Evolutionary conservation across 2,329 filamentous ascomycete genomes (phyloP).

Genomic region (Coniochaeta prunicola): DNA sequence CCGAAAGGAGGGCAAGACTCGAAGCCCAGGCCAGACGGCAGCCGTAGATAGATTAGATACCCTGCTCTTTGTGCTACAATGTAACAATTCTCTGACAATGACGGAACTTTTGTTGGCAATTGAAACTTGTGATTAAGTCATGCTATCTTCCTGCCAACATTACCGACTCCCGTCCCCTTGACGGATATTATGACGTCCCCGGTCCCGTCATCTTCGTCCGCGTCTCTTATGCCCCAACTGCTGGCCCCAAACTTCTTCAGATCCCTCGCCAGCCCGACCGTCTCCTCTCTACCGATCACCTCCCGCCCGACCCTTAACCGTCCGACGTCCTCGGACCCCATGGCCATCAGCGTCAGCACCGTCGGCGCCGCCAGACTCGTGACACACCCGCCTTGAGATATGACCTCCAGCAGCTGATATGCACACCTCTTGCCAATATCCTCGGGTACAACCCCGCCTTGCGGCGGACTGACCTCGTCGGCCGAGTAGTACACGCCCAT

Average conservation of each 20-base stretch:
- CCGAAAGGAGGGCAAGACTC: conserved; percentile 31
- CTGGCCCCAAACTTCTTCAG: conserved; percentile 82
- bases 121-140: conserved; percentile 21
- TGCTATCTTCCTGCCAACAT: conserved; percentile 84
- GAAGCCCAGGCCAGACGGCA: conserved; percentile 13
- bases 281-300: conserved; percentile 72
- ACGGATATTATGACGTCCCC: conserved; percentile 80
- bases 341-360: conserved; percentile 86
- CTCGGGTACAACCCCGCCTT: conserved; percentile 78
- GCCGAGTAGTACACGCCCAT: conserved; percentile 78
- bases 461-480: conserved; percentile 67
- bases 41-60: conserved; percentile 1
- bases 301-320: conserved; percentile 74
- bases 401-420: conserved; percentile 78
- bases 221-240: conserved; percentile 82
- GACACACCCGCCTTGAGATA: conserved; percentile 77
- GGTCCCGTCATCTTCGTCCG: conserved; percentile 52
- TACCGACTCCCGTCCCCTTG: conserved; percentile 88
- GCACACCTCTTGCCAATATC: conserved; percentile 86
- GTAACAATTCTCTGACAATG: background rate
- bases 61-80: background rate
- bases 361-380: conserved; percentile 64
- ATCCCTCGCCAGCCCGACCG: conserved; percentile 76
- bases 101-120: background rate
- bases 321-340: conserved; percentile 95